phyloP scores from a whole-genome alignment of 768 basidiomycete species.

The Baorangia bicolor region DNA sequence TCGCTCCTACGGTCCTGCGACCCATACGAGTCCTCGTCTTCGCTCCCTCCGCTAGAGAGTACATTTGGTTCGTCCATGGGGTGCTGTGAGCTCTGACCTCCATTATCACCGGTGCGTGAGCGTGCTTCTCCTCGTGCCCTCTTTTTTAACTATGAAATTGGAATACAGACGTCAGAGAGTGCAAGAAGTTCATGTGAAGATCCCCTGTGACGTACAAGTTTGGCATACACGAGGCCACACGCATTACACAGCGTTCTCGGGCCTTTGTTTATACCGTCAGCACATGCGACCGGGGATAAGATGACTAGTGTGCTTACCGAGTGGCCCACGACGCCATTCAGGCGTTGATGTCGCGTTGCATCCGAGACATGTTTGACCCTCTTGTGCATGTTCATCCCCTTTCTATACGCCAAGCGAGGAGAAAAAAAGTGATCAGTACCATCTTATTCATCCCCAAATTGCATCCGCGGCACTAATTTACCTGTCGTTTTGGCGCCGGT shows the following conservation, averaged over 20 bases:
- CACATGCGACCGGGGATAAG: constrained; percentile 23
- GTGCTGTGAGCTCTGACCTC: constrained; percentile 32
- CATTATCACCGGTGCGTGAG: constrained; percentile 26
- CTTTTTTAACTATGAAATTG: constrained; percentile 30
- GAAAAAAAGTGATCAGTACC: constrained; percentile 30
- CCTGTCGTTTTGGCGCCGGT: constrained; percentile 35
- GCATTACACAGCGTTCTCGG: constrained; percentile 85
- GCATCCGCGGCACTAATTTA: constrained; percentile 29
- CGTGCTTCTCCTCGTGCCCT: constrained; percentile 35
- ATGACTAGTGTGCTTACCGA: constrained; percentile 53
- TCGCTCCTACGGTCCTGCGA: constrained; percentile 36
- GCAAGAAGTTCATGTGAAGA: constrained; percentile 15
- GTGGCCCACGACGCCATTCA: constrained; percentile 81
- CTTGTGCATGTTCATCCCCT: constrained; percentile 45
- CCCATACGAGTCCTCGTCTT: constrained; percentile 35
- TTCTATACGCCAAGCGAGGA: constrained; percentile 24
- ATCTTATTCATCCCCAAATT: constrained; percentile 23
- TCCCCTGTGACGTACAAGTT: constrained; percentile 58
- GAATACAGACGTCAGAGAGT: constrained; percentile 23
- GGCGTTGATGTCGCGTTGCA: constrained; percentile 84
- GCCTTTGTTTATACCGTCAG: constrained; percentile 44
- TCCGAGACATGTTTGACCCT: constrained; percentile 76
- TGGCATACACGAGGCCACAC: constrained; percentile 84
- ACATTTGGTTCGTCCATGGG: constrained; percentile 25
- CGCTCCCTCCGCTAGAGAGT: constrained; percentile 32